These are phyloP conservation scores for Thraustochytrium striatum DNA, from an alignment of 352 stramenopile species.

Conservation along the genomic window DNA sequence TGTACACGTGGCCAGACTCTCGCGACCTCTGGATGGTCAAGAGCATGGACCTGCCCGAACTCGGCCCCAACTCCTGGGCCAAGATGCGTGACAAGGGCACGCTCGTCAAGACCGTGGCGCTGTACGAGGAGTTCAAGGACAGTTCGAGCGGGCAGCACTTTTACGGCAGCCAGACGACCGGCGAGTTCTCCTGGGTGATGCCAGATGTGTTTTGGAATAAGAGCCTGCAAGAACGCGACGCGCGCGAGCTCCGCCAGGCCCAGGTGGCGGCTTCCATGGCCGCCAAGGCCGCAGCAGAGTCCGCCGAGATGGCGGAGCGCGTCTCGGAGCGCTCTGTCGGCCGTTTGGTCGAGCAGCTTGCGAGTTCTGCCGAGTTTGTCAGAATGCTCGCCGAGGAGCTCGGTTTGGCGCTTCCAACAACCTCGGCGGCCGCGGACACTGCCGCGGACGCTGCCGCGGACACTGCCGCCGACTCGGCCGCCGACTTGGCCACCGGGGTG, in stretches of 20 bases:
- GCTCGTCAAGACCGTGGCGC: slow-evolving; percentile 1
- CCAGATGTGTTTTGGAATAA: not conserved
- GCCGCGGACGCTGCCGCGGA: too few species aligned
- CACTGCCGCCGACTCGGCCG: not conserved
- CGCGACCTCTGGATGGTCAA: slow-evolving; percentile 7
- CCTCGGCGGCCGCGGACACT: too few species aligned
- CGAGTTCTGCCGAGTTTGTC: slow-evolving; percentile 6
- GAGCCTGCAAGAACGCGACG: slow-evolving; percentile 17
- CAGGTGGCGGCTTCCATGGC: slow-evolving; percentile 25
- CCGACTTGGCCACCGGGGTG: not conserved
- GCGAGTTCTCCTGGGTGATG: slow-evolving; percentile 7
- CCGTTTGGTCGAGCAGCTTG: slow-evolving; percentile 28
- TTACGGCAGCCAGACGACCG: not conserved
- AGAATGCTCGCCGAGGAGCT: slow-evolving; percentile 20
- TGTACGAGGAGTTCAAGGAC: slow-evolving; percentile 46
- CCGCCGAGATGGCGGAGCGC: slow-evolving; percentile 5
- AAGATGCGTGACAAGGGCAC: not conserved
- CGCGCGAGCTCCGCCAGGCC: slow-evolving; percentile 16
- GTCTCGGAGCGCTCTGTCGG: slow-evolving; percentile 23
- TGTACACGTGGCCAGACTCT: slow-evolving; percentile 20
- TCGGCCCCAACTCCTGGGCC: slow-evolving; percentile 34
- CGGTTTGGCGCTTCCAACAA: not conserved
- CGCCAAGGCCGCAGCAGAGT: slow-evolving; percentile 14
- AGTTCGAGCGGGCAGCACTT: slow-evolving; percentile 15
- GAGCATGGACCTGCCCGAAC: slow-evolving; percentile 16